These are phyloP conservation scores for Huiozyma naganishii DNA, from an alignment of 805 yeast genomes.

Conservation along the genomic window DNA sequence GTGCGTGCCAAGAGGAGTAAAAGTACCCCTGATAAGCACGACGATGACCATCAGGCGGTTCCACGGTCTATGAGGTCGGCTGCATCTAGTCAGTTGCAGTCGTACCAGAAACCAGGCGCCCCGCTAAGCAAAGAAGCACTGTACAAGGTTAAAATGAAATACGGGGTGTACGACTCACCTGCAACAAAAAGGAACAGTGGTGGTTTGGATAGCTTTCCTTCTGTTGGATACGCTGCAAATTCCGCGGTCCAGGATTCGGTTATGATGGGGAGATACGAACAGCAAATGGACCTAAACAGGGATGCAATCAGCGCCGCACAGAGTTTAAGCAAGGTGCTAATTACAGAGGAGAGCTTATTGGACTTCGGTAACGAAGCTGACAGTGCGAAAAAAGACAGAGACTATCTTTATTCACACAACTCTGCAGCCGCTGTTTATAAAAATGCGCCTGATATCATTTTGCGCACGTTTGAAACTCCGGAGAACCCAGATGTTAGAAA, in stretches of 20 bases:
- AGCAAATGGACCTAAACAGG: conserved; percentile 24
- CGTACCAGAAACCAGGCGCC: conserved; percentile 56
- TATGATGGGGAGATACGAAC: conserved; percentile 1
- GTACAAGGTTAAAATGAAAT: conserved; percentile 61
- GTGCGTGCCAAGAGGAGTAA: neutral
- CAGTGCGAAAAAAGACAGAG: neutral
- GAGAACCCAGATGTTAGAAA: conserved; percentile 7
- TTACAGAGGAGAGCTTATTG: conserved; percentile 22
- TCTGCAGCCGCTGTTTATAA: conserved; percentile 1
- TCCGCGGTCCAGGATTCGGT: conserved; percentile 38
- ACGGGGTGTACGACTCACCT: conserved; percentile 43
- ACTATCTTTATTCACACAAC: conserved; percentile 1
- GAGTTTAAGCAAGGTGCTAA: conserved; percentile 12
- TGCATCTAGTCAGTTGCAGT: too few species aligned
- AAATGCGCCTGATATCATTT: neutral
- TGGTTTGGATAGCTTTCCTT: conserved; percentile 47
- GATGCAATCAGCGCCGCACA: conserved; percentile 32
- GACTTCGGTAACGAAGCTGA: conserved; percentile 31
- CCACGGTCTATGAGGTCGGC: too few species aligned
- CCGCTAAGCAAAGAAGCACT: conserved; percentile 67
- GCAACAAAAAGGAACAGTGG: conserved; percentile 40
- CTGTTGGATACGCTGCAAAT: conserved; percentile 41
- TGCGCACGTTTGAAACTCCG: neutral
- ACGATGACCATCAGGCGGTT: too few species aligned
- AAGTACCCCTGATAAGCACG: neutral